Conservation (phyloP, 768 basidiomycete species). For the Lentinula raphanica region DNA sequence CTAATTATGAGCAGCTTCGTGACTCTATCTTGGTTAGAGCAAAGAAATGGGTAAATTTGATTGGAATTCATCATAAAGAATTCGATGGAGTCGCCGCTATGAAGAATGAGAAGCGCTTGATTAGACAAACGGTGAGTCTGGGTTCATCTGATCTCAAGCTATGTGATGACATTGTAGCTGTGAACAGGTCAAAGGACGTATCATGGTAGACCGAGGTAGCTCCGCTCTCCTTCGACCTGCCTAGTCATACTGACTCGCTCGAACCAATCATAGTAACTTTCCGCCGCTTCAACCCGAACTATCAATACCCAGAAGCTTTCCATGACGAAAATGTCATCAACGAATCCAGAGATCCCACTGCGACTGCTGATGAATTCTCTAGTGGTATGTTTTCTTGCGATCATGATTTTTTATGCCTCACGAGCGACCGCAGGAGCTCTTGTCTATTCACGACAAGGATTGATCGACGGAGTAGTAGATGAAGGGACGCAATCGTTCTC, state of each 20-base stretch:
- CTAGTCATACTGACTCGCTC: too few relatives aligned
- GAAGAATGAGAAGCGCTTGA: slow-evolving; percentile 25
- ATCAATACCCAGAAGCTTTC: slow-evolving; percentile 31
- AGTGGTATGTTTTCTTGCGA: neutral
- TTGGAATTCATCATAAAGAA: slow-evolving; percentile 52
- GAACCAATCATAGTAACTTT: slow-evolving; percentile 34
- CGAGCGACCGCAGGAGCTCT: neutral
- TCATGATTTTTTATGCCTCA: neutral
- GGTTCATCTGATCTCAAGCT: slow-evolving; percentile 3
- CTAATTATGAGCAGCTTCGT: slow-evolving; percentile 36
- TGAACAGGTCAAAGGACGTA: slow-evolving; percentile 45
- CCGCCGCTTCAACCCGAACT: slow-evolving; percentile 46
- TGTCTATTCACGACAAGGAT: neutral
- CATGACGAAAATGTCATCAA: neutral
- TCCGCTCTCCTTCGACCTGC: slow-evolving; percentile 2
- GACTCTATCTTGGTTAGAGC: slow-evolving; percentile 41
- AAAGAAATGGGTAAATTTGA: slow-evolving; percentile 49
- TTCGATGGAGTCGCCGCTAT: slow-evolving; percentile 49
- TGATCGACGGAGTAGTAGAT: neutral
- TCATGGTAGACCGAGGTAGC: slow-evolving; percentile 57
- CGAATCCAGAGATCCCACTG: slow-evolving; percentile 2
- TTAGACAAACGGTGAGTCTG: slow-evolving; percentile 44
- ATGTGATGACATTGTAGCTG: neutral
- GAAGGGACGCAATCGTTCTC: slow-evolving; percentile 33
- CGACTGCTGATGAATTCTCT: neutral